Conservation (phyloP, 2,329 filamentous ascomycete genomes). For the Gremmenia infestans region DNA sequence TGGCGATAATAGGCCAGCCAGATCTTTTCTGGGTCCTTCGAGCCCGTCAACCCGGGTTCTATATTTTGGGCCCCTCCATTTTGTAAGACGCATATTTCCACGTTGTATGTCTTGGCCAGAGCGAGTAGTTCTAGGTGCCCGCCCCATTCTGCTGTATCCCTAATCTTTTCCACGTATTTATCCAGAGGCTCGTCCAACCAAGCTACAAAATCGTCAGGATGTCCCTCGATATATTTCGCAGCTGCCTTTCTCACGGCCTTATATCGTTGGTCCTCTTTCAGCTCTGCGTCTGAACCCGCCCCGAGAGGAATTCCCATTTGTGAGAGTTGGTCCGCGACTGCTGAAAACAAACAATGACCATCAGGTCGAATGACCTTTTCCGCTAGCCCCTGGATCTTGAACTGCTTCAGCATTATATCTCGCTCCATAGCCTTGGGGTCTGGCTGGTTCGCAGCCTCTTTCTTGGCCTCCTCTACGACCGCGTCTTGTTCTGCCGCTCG, state of each 20-base stretch:
- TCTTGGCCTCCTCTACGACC: slow-evolving; percentile 59
- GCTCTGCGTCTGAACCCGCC: slow-evolving; percentile 19
- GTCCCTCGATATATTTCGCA: slow-evolving; percentile 68
- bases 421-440: slow-evolving; percentile 68
- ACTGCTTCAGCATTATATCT: slow-evolving; percentile 62
- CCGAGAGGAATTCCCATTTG: slow-evolving; percentile 44
- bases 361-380: slow-evolving; percentile 83
- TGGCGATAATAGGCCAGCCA: slow-evolving; percentile 97
- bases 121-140: slow-evolving; percentile 87
- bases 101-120: slow-evolving; percentile 72
- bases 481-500: slow-evolving; percentile 81
- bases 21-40: slow-evolving; percentile 46
- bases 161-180: slow-evolving; percentile 68
- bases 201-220: slow-evolving; percentile 76
- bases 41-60: slow-evolving; percentile 42
- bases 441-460: slow-evolving; percentile 70
- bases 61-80: slow-evolving; percentile 78
- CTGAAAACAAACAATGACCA: slow-evolving; percentile 92
- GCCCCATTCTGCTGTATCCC: slow-evolving; percentile 91
- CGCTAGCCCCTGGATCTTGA: slow-evolving; percentile 57
- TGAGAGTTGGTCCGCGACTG: slow-evolving; percentile 77
- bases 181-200: slow-evolving; percentile 81
- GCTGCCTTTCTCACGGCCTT: slow-evolving; percentile 64
- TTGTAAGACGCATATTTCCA: slow-evolving; percentile 81
- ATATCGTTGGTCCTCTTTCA: slow-evolving; percentile 47